Evolutionary conservation across 2,329 filamentous ascomycete species (phyloP), one percentile per base, ranked within the genome.

Genomic region (Cordyceps cateniannulata): DNA sequence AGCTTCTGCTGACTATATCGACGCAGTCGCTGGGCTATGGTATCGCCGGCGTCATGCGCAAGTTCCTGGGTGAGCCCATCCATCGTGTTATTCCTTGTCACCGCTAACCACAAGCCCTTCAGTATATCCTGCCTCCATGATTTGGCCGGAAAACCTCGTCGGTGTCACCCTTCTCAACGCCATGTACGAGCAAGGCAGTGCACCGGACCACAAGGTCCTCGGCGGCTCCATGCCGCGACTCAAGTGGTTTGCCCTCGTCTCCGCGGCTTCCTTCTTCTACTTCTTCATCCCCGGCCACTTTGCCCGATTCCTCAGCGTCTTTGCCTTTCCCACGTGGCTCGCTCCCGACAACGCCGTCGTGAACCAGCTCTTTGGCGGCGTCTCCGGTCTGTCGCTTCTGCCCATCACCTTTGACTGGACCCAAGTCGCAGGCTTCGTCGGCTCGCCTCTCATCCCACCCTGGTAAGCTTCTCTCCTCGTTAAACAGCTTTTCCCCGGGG

Each of bases 351-450:
- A 83, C 62, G 77, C 83, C 0, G 74, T 89, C 10, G 72, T 91
- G 44, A 92, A 91, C 65, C 88, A 91, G 69, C 68, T 91, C 1
- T 91, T 91, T 65, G 89, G 89, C 2, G 87, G 86, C 1, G 79
- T 78, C 53, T 87, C 85, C 0, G 88, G 89, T 0, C 64, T 91
- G 3, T 88, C 85, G 0, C 68, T 91, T 29, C 73, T 91, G 7
- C 88, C 88, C 1, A 83, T 91, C 35, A 90, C 87, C 0, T 90
- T 91, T 68, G 88, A 91, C 75, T 91, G 88, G 87, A 87, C 86
- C 5, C 86, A 90, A 66, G 81, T 90, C 57, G 80, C 86, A 3
- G 88, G 86, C 51, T 91, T 84, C 63, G 77, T 88, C 56, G 83
- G 83, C 32, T 88, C 85, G 10, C 88, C 87, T 22, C 73, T 91